Percentiles rank a stretch among this genome's conserved stretches.
phyloP scores from a whole-genome alignment of 148 eudicot species.

The Vaccinium macrocarpon region DNA sequence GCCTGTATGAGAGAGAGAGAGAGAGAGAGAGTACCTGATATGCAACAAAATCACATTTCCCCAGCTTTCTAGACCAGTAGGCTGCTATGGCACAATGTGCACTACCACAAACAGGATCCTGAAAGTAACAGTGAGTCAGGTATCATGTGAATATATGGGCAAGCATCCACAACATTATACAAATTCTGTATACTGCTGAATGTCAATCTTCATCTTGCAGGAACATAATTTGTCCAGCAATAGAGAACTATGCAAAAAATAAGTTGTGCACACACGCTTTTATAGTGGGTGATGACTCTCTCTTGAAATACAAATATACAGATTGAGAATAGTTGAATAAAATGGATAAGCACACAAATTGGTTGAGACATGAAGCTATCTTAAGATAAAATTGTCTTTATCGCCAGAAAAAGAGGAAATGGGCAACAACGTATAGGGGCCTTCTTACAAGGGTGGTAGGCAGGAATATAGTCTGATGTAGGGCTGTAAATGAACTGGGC shows the following conservation, averaged over 20 bases:
- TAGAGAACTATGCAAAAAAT: too few relatives aligned
- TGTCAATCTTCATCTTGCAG: too few relatives aligned
- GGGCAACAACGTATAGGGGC: not conserved
- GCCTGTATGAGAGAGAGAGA: slow-evolving; percentile 14
- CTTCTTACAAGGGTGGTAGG: not conserved
- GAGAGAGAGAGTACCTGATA: slow-evolving; percentile 41
- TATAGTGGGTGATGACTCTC: not conserved
- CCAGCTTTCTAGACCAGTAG: slow-evolving; percentile 70
- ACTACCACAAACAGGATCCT: slow-evolving; percentile 87
- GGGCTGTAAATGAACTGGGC: too few relatives aligned
- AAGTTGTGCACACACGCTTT: too few relatives aligned
- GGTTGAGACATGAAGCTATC: not conserved
- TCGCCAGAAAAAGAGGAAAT: not conserved
- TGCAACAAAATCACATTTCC: slow-evolving; percentile 60
- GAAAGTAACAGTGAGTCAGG: slow-evolving; percentile 9
- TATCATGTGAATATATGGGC: not conserved
- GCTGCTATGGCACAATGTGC: slow-evolving; percentile 80
- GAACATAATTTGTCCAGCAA: too few relatives aligned
- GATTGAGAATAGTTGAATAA: too few relatives aligned
- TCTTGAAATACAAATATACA: not conserved
- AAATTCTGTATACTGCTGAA: too few relatives aligned
- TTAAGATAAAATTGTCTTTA: not conserved
- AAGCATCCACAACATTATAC: too few relatives aligned
- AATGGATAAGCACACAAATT: not conserved
- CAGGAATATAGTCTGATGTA: not conserved